Base-by-base conservation (phyloP, 441 rosid genomes). In the Breynia disticha region DNA sequence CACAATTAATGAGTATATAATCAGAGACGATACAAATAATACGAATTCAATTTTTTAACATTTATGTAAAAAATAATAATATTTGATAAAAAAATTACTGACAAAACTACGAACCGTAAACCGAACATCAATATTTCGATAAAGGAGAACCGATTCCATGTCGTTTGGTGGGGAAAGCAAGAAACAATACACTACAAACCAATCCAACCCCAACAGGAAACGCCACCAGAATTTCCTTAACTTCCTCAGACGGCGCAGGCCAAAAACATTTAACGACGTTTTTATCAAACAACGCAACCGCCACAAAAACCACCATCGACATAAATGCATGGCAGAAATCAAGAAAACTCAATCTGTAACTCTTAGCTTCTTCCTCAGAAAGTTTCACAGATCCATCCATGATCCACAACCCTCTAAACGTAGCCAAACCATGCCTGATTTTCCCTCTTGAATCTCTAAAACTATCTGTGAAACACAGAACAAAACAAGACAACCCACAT, bases 141-240 rank as follows among this genome's bases (percentile, higher is more conserved):
- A 83, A 66, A 48, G 87, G 87, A n/a, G 60, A 46, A 49, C 85
- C 82, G n/a, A 83, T 67, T 19, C 91, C 91, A 42, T 83, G 81
- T 32, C 91, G 87, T 24, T 64, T 70, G 46, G 70, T 58, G 2
- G 87, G 87, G 59, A 74, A 73, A 0, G 50, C 45, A 41, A 77
- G 69, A 55, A 83, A 79, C 61, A 83, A 32, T 28, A 79, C 16
- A 65, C 81, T 63, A 19, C 81, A 65, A 1, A 66, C 49, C 19
- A 69, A 55, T 13, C 83, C 91, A 48, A 75, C 57, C 37, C 43
- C 67, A 4, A 64, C 57, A 1, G 87, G 85, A 54, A 79, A 41
- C 0, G 32, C 42, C 50, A 61, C 57, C 0, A 77, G 67, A 1
- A 77, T 28, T 56, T 66, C 72, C 49, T 70, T 56, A 18, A 22